Percentiles rank a stretch among this genome's conserved stretches.
Conservation (phyloP, 2,329 filamentous ascomycete genomes). For the Harringtonia lauricola region DNA sequence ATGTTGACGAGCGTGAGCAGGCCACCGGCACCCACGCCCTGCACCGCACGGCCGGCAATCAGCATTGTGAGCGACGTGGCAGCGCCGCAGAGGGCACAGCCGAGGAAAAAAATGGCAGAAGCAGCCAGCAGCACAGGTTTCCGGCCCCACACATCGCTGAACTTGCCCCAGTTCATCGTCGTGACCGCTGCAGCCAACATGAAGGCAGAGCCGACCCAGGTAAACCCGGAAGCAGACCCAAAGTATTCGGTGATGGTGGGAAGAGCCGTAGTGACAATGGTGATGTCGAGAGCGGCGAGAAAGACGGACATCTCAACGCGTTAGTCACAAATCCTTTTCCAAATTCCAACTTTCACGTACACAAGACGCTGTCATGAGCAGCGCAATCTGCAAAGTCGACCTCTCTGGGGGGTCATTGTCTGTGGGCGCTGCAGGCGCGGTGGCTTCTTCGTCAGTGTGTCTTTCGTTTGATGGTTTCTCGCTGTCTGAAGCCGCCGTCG, state of each 20-base stretch:
- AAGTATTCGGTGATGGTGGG: slow-evolving; percentile 55
- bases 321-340: neutral
- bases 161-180: slow-evolving; percentile 58
- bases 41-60: slow-evolving; percentile 42
- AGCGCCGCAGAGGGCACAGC: slow-evolving; percentile 42
- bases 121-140: slow-evolving; percentile 41
- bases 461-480: neutral
- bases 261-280: slow-evolving; percentile 56
- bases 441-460: neutral
- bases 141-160: slow-evolving; percentile 48
- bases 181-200: slow-evolving; percentile 57
- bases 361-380: slow-evolving; percentile 1
- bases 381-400: neutral
- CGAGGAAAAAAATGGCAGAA: slow-evolving; percentile 41
- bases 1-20: slow-evolving; percentile 51
- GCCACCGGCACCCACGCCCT: slow-evolving; percentile 46
- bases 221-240: slow-evolving; percentile 56
- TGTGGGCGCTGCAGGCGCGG: no score
- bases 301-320: slow-evolving; percentile 26
- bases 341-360: neutral
- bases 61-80: slow-evolving; percentile 38
- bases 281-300: slow-evolving; percentile 44
- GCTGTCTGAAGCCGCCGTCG: no score
- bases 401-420: no score
- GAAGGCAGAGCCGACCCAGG: slow-evolving; percentile 69